These are phyloP conservation scores for Elongisporangium anandrum DNA, from an alignment of 352 stramenopile species.

Conservation along the genomic window DNA sequence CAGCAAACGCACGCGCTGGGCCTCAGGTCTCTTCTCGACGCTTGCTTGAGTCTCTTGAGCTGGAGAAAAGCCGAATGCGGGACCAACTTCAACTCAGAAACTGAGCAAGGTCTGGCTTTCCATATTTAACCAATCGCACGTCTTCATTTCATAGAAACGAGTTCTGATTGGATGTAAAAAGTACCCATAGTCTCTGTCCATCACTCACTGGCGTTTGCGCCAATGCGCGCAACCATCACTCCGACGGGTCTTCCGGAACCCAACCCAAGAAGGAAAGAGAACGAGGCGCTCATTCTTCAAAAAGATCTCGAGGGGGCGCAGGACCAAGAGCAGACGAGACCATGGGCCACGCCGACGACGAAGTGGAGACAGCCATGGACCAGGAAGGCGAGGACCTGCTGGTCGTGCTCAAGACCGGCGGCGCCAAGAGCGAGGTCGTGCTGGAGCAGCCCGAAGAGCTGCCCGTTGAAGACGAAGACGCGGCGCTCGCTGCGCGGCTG, in stretches of 20 bases:
- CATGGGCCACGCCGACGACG: not conserved
- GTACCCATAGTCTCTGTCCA: not conserved
- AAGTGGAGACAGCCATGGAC: not conserved
- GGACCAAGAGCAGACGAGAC: not conserved
- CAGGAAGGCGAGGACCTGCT: not conserved
- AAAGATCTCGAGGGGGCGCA: not conserved
- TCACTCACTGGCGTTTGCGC: not conserved
- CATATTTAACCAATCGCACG: not conserved
- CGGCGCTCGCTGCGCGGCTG: not conserved
- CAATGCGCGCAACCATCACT: not conserved
- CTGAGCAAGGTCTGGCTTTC: not conserved
- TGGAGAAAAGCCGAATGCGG: not conserved
- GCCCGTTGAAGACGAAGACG: not conserved
- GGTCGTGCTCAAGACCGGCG: not conserved
- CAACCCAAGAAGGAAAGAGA: not conserved
- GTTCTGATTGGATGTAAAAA: not conserved
- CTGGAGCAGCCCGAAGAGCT: not conserved
- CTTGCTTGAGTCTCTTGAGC: too few species aligned
- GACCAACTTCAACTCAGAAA: not conserved
- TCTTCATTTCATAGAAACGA: not conserved
- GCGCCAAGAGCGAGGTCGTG: not conserved
- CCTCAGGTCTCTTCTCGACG: too few species aligned
- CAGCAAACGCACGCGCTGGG: too few species aligned
- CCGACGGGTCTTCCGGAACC: not conserved
- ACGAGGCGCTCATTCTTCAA: not conserved